Percentiles rank a stretch among this genome's conserved stretches.
These are phyloP conservation scores for Saccharomyces cerevisiae DNA, from an alignment of 805 yeast species.

Conservation along the genomic window DNA sequence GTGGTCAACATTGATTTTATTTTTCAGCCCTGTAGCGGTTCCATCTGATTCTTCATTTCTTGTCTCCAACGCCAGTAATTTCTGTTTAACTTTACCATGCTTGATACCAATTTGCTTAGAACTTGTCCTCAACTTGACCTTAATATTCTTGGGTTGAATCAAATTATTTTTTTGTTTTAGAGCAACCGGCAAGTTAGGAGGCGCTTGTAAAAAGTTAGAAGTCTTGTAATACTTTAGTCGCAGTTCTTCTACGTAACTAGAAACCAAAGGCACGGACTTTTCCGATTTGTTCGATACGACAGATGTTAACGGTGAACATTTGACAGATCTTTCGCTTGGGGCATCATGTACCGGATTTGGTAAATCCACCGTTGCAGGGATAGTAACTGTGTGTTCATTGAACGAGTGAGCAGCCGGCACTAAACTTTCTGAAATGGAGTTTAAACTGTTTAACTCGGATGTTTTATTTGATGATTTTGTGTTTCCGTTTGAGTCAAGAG, in stretches of 20 bases:
- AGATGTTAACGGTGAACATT: not conserved
- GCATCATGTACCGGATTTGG: not conserved
- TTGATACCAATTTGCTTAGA: slow-evolving; percentile 31
- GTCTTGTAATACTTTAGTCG: slow-evolving; percentile 28
- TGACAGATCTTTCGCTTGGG: not conserved
- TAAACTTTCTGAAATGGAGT: not conserved
- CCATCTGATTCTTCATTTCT: slow-evolving; percentile 18
- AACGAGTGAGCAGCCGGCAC: not conserved
- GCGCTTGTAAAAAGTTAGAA: slow-evolving; percentile 29
- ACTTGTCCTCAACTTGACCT: slow-evolving; percentile 29
- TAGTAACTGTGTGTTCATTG: not conserved
- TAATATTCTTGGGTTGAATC: slow-evolving; percentile 28
- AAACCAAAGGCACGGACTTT: slow-evolving; percentile 21
- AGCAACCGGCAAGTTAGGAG: slow-evolving; percentile 29
- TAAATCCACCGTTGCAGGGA: not conserved
- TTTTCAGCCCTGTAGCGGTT: not conserved
- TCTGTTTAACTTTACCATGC: slow-evolving; percentile 31
- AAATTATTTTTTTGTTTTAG: slow-evolving; percentile 28
- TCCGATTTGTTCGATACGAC: slow-evolving; percentile 12
- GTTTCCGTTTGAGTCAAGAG: not conserved
- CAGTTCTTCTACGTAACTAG: slow-evolving; percentile 29
- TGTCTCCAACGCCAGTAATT: slow-evolving; percentile 29
- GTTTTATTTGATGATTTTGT: not conserved
- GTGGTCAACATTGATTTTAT: slow-evolving; percentile 18
- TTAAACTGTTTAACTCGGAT: not conserved